These are phyloP conservation scores for Erythrophleum ivorense DNA, from an alignment of 331 rosid species.

Conservation along the genomic window DNA sequence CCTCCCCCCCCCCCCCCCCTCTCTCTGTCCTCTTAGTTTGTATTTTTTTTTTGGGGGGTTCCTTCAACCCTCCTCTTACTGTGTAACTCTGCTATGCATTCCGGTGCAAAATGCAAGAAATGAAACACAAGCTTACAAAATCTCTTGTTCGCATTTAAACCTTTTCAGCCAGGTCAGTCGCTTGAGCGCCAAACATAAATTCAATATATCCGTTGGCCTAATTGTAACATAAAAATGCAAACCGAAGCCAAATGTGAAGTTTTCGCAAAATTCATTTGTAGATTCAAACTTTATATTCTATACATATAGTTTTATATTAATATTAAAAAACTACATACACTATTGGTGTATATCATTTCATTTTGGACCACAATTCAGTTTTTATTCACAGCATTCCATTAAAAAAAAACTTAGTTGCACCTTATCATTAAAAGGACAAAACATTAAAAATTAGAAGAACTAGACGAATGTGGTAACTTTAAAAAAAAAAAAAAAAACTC, in stretches of 20 bases:
- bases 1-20: neutral
- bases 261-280: neutral
- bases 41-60: neutral
- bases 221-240: neutral
- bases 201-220: neutral
- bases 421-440: neutral
- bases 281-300: neutral
- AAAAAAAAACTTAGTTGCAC: neutral
- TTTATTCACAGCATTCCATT: neutral
- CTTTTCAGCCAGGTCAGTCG: neutral
- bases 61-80: neutral
- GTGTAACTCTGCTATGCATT: conserved; percentile 22
- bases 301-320: neutral
- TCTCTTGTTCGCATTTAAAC: neutral
- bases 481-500: neutral
- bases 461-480: neutral
- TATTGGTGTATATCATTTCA: neutral
- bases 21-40: neutral
- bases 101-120: conserved; percentile 14
- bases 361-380: neutral
- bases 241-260: neutral
- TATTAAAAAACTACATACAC: neutral
- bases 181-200: neutral
- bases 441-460: neutral
- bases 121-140: conserved; percentile 16